phyloP scores from a whole-genome alignment of 1,284 basidiomycete species.

The Cutaneotrichosporon cavernicola region DNA sequence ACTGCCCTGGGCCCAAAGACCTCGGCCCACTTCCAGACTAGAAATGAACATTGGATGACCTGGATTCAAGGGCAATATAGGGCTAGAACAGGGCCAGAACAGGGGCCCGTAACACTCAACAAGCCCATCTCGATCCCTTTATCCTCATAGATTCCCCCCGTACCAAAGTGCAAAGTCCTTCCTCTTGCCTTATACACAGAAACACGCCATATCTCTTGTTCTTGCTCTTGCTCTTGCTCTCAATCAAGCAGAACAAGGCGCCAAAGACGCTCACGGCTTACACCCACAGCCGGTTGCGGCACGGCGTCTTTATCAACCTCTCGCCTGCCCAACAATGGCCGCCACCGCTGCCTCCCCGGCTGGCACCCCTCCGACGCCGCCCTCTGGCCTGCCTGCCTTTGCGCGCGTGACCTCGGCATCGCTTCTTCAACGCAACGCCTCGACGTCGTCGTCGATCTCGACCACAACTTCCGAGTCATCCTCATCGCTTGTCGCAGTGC shows the following conservation, averaged over 20 bases:
- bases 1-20: too few species aligned
- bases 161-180: too few species aligned
- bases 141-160: too few species aligned
- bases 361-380: conserved; percentile 24
- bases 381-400: conserved; percentile 20
- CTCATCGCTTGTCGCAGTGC: conserved; percentile 48
- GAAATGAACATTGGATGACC: too few species aligned
- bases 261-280: background rate
- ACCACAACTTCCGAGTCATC: conserved; percentile 43
- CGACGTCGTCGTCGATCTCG: conserved; percentile 44
- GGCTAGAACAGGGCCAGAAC: too few species aligned
- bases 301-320: background rate
- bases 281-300: background rate
- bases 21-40: too few species aligned
- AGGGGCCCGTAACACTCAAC: too few species aligned
- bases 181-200: background rate
- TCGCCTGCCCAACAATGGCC: conserved; percentile 9
- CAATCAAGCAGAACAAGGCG: background rate
- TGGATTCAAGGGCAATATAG: too few species aligned
- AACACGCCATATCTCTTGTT: background rate
- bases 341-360: conserved; percentile 16
- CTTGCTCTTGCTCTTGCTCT: background rate
- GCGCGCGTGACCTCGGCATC: conserved; percentile 24
- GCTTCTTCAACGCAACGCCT: conserved; percentile 41
- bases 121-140: too few species aligned